Base-by-base conservation (phyloP, 352 stramenopile genomes). In the Globisporangium cylindrosporum region DNA sequence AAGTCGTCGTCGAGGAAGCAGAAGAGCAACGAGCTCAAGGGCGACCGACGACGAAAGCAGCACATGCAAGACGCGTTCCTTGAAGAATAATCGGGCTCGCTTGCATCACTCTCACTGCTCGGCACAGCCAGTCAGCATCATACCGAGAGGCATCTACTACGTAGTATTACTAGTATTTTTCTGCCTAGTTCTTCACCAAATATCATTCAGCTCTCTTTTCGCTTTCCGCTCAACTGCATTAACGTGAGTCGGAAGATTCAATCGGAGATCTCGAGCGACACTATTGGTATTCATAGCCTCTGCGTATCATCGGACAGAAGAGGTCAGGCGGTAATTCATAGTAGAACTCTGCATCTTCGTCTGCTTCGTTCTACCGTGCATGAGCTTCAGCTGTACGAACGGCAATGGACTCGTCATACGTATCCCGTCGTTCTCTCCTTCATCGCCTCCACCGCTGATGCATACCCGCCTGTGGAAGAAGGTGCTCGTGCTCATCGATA, bases 11-110 rank as follows among this genome's bases (percentile, higher is more conserved):
- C 81, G 27, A 78, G 80, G 54, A 95, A 95, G 74, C 82, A 90
- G 64, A 81, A 84, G 46, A 93, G 81, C 73, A 95, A 93, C 64
- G 81, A 92, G 55, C 73, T 93, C 27, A 95, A 93, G 68, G 80
- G 73, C 57, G 85, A 95, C 29, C 81, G 87, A 51, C 79, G 79
- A 73, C 80, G 84, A 55, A 95, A 95, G 73, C 84, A 93, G 66
- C 73, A 92, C 60, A 74, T 91, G 60, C 87, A 93, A 57, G 82
- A 93, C 51, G 70, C 84, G 20, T 93, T 92, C 65, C 77, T 91
- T 32, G 81, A 86, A 61, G 82, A 90, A 15, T 81, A 81, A 62
- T 25, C 10, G 32, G 32, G 3, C 29, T 43, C 27, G n/a, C 27
- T 14, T 36, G 27, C 22, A 12, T 20, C 9, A 12, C 20, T 58